phyloP scores from a whole-genome alignment of 148 eudicot species.

The Rhododendron ferrugineum region DNA sequence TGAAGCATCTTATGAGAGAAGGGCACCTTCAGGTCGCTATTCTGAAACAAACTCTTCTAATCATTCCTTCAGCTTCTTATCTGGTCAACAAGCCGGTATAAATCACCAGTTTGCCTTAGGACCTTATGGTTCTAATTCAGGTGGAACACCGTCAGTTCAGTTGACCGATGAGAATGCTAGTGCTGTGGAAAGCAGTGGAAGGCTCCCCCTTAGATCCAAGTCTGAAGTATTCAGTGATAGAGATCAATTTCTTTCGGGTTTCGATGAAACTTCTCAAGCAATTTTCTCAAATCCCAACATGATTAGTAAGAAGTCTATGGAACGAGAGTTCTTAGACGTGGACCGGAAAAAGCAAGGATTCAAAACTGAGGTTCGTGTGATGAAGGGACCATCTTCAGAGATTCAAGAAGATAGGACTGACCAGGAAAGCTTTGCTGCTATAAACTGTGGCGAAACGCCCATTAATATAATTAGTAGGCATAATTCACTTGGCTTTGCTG shows the following conservation, averaged over 20 bases:
- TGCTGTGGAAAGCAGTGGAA: conserved; percentile 37
- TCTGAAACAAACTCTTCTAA: conserved; percentile 41
- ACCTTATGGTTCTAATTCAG: conserved; percentile 50
- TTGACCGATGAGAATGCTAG: conserved; percentile 31
- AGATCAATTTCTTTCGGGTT: conserved; percentile 31
- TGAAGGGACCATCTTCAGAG: conserved; percentile 38
- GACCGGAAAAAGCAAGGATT: conserved; percentile 30
- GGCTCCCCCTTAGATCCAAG: conserved; percentile 38
- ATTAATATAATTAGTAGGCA: conserved; percentile 41
- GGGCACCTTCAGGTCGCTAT: conserved; percentile 30
- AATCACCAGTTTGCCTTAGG: conserved; percentile 33
- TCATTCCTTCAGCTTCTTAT: conserved; percentile 31
- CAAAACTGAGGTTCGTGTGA: conserved; percentile 29
- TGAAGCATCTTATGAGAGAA: conserved; percentile 32
- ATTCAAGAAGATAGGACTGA: conserved; percentile 32
- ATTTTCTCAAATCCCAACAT: conserved; percentile 25
- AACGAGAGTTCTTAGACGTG: conserved; percentile 27
- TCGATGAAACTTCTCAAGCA: conserved; percentile 39
- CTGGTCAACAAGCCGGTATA: conserved; percentile 42
- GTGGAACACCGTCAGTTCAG: conserved; percentile 28
- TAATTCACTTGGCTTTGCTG: conserved; percentile 39
- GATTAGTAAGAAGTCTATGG: conserved; percentile 24
- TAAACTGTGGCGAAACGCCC: conserved; percentile 32
- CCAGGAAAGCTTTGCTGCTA: conserved; percentile 29
- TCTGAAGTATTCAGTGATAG: conserved; percentile 45